These are phyloP conservation scores for Myxozyma sirexii DNA, from an alignment of 805 yeast genomes.

Conservation along the genomic window DNA sequence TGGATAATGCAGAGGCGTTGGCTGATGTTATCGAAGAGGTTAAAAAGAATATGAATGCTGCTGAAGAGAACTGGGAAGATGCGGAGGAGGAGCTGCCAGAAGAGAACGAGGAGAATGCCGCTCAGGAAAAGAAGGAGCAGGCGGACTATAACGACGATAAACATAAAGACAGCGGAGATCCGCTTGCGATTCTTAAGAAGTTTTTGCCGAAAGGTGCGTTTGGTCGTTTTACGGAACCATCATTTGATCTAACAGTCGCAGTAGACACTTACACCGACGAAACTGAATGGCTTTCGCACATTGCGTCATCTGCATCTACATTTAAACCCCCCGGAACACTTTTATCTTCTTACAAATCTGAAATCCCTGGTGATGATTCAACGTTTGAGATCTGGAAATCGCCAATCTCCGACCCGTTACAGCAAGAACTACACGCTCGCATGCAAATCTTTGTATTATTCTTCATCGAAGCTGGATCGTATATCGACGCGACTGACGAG, in stretches of 20 bases:
- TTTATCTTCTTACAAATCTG: slow-evolving; percentile 42
- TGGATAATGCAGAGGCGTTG: slow-evolving; percentile 39
- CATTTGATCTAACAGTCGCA: not conserved
- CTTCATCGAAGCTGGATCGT: slow-evolving; percentile 92
- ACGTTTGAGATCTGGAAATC: slow-evolving; percentile 57
- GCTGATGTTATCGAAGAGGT: slow-evolving; percentile 19
- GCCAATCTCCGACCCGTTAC: slow-evolving; percentile 47
- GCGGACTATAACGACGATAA: slow-evolving; percentile 3
- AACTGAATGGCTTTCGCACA: slow-evolving; percentile 53
- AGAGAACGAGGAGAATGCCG: slow-evolving; percentile 1
- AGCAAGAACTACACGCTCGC: slow-evolving; percentile 61
- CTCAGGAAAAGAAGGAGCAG: slow-evolving; percentile 2
- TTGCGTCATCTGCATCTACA: slow-evolving; percentile 5
- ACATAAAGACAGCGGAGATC: slow-evolving; percentile 45
- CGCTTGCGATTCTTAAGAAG: slow-evolving; percentile 55
- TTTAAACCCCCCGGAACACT: slow-evolving; percentile 36
- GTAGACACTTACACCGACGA: slow-evolving; percentile 63
- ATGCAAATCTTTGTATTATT: slow-evolving; percentile 78
- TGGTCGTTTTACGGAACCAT: too few relatives aligned
- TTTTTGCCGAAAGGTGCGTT: slow-evolving; percentile 62
- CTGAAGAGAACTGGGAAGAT: slow-evolving; percentile 22
- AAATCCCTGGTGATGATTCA: slow-evolving; percentile 41
- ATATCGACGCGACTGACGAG: slow-evolving; percentile 73
- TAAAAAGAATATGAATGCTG: slow-evolving; percentile 4
- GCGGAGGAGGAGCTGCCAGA: slow-evolving; percentile 17